Conservation (phyloP, 768 basidiomycete species). For the Auricularia heimuer region DNA sequence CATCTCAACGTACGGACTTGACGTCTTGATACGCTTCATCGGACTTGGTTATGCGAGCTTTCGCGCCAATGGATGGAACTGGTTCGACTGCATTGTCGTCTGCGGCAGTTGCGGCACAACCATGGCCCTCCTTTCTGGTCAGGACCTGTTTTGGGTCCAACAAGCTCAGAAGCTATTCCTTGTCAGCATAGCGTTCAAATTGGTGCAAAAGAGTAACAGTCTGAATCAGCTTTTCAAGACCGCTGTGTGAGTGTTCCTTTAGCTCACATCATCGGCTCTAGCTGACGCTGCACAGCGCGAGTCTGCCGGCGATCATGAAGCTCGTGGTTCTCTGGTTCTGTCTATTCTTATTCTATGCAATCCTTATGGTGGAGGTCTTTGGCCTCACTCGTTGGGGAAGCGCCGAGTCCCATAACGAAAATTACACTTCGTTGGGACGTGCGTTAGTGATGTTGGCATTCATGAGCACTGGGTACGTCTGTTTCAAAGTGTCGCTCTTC, state of each 20-base stretch:
- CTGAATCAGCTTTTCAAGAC: conserved; percentile 97
- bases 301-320: conserved; percentile 76
- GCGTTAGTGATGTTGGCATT: conserved; percentile 84
- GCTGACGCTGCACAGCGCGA: conserved; percentile 44
- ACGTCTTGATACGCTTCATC: conserved; percentile 65
- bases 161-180: conserved; percentile 87
- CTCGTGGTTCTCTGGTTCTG: conserved; percentile 82
- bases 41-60: conserved; percentile 83
- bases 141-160: conserved; percentile 30
- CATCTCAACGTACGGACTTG: conserved; percentile 62
- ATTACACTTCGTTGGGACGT: conserved; percentile 71
- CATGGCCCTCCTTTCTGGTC: conserved; percentile 50
- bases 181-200: conserved; percentile 87
- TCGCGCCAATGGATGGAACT: conserved; percentile 87
- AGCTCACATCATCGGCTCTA: not conserved
- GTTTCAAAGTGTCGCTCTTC: conserved; percentile 15
- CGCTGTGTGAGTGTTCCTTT: conserved; percentile 54
- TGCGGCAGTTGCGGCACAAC: conserved; percentile 69
- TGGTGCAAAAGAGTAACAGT: conserved; percentile 78
- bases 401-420: conserved; percentile 56
- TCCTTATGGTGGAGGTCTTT: conserved; percentile 84
- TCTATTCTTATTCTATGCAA: conserved; percentile 84
- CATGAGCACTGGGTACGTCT: conserved; percentile 75
- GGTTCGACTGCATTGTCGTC: conserved; percentile 78
- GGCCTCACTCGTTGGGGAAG: conserved; percentile 79